Evolutionary conservation across 2,329 filamentous ascomycete genomes (phyloP), one percentile per base, ranked within the genome.

Genomic region (Diaporthe aspalathi): DNA sequence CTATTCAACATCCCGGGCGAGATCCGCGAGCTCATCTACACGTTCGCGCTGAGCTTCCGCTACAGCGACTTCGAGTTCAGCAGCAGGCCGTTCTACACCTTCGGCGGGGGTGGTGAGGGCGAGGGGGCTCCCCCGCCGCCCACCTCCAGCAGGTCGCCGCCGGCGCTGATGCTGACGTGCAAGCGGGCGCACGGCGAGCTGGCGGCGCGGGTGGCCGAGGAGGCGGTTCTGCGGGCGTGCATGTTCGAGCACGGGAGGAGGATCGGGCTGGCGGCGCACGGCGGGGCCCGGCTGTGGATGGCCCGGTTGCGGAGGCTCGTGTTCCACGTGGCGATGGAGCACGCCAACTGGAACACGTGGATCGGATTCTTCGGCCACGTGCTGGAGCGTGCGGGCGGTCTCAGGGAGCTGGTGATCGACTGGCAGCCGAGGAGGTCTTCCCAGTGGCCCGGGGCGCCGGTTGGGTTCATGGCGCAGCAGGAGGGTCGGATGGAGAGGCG

Each of bases 271-370:
- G 79, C 77, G 1, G 77, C 77, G 12, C 74, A 75, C 54, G 79
- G 79, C 53, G 79, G 79, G 1, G 75, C 60, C 5, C 32, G 5
- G 8, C 74, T 80, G n/a, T 74, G 74, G 14, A 75, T 77, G 27
- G 74, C 75, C 9, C 74, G 77, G 12, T 73, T 80, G 56, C 72
- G 72, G 5, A 74, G 74, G 66, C 75, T 80, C 8, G 75, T 72
- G 53, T 68, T 80, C 0, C 62, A 79, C 22, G 63, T 80, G 4
- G 73, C 75, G 1, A 75, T 76, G 32, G 78, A 79, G 49, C 71
- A 79, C 32, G 74, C 79, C 4, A 75, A 79, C 66, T 80, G 78
- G 78, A 80, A 80, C 53, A 68, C 71, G 2, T 80, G 79, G 79
- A 57, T 80, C 7, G 72, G 68, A 5, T 76, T 79, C 50, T 76